Evolutionary conservation across 495 filamentous ascomycete genomes (phyloP).

Genomic region (Penicillium riverlandense): DNA sequence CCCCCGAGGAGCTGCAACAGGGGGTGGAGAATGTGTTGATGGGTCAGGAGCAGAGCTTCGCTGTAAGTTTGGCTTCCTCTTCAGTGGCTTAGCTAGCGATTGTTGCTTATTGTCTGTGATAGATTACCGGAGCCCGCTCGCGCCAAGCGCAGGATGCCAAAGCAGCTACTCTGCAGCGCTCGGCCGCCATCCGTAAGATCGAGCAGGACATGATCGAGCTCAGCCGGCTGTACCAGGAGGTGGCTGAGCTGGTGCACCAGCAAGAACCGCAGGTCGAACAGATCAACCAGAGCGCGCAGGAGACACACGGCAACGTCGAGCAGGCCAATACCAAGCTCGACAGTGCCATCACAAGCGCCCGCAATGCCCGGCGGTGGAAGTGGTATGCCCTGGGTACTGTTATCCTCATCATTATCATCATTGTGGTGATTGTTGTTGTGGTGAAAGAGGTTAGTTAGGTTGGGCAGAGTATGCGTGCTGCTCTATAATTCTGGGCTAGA

Average conservation of each 20-base stretch:
- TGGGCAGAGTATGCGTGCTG: too few relatives aligned
- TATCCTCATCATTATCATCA: slow-evolving; percentile 45
- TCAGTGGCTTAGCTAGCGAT: slow-evolving; percentile 3
- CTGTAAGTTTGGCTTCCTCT: slow-evolving; percentile 30
- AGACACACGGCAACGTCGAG: slow-evolving; percentile 68
- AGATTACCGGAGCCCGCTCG: slow-evolving; percentile 62
- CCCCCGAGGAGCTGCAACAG: slow-evolving; percentile 69
- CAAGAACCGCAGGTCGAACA: slow-evolving; percentile 70
- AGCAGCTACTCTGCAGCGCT: slow-evolving; percentile 70
- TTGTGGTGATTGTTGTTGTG: too few relatives aligned
- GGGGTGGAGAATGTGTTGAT: slow-evolving; percentile 64
- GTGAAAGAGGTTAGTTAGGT: too few relatives aligned
- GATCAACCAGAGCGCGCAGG: slow-evolving; percentile 76
- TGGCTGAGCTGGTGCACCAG: slow-evolving; percentile 73
- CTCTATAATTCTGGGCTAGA: too few relatives aligned
- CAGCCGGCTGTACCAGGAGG: slow-evolving; percentile 73
- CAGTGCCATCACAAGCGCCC: slow-evolving; percentile 71
- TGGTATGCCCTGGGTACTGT: slow-evolving; percentile 87
- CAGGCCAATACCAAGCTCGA: slow-evolving; percentile 76
- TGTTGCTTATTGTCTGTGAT: slow-evolving; percentile 8
- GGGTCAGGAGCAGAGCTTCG: slow-evolving; percentile 68
- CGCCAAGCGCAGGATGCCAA: slow-evolving; percentile 74
- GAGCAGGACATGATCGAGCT: slow-evolving; percentile 82
- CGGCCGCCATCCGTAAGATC: slow-evolving; percentile 85
- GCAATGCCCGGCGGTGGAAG: slow-evolving; percentile 84